phyloP scores from a whole-genome alignment of 495 filamentous ascomycete genomes.

The Apodospora peruviana region DNA sequence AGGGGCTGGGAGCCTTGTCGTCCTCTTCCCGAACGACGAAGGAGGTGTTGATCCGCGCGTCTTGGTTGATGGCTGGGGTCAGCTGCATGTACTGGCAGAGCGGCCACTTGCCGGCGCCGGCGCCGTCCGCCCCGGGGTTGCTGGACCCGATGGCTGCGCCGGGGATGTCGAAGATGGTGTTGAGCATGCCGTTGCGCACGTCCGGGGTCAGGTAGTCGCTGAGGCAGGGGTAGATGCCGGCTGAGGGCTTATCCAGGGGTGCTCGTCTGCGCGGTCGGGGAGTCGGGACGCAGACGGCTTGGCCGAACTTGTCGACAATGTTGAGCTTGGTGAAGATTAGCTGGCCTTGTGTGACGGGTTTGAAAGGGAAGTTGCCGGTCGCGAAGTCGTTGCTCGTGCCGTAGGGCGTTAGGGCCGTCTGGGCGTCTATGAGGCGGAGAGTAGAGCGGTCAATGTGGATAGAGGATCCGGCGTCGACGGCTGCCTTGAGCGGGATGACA shows the following conservation, averaged over 20 bases:
- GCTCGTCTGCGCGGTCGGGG: constrained; percentile 11
- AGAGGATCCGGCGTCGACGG: constrained; percentile 2
- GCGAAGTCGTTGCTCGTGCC: constrained; percentile 8
- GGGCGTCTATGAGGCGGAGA: neutral
- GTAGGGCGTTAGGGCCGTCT: constrained; percentile 22
- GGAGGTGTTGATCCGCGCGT: constrained; percentile 34
- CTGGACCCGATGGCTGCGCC: constrained; percentile 37
- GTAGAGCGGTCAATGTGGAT: neutral
- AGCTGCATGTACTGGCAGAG: constrained; percentile 40
- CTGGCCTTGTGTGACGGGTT: constrained; percentile 44
- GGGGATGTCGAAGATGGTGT: constrained; percentile 42
- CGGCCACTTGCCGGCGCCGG: constrained; percentile 2
- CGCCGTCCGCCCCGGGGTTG: constrained; percentile 18
- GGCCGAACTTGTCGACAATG: constrained; percentile 49
- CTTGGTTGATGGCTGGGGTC: constrained; percentile 45
- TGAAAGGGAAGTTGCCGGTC: constrained; percentile 23
- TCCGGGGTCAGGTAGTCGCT: neutral
- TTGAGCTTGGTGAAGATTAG: constrained; percentile 32
- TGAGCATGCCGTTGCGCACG: neutral
- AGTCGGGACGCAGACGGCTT: constrained; percentile 28
- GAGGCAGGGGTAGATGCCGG: neutral
- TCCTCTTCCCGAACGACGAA: constrained; percentile 13
- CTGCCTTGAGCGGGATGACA: constrained; percentile 13
- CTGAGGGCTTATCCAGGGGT: neutral
- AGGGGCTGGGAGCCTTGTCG: constrained; percentile 1